Evolutionary conservation across 768 basidiomycete genomes (phyloP), one percentile per base, ranked within the genome.

Genomic region (Macrolepiota fuliginosa): DNA sequence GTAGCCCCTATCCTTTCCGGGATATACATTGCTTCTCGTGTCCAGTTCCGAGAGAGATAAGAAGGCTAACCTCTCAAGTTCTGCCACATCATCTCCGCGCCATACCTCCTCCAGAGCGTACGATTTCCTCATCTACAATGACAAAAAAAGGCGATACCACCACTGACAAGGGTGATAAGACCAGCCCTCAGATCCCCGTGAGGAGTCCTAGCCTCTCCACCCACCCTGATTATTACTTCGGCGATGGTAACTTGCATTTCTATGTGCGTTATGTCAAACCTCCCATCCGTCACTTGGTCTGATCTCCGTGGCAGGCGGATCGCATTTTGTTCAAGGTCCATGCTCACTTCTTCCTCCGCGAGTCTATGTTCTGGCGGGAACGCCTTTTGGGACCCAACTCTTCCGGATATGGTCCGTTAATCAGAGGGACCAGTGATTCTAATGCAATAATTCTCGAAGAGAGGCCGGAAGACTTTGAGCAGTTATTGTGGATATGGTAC

Each of bases 261-360:
- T 40, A 25, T 27, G 59, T 61, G 19, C 3, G 59, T 54, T n/a
- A 29, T 32, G 3, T 36, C 29, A 2, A 17, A 9, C 2, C 11
- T 54, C 11, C 11, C 15, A 3, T 9, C 4, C 4, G 3, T 35
- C 2, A 32, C 1, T n/a, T 6, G 45, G 10, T 32, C 59, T 54
- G 22, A 61, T 17, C 13, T 17, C 2, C 4, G 4, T 7, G 3
- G 0, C 27, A 66, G 65, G 46, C 57, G 32, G 63, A 39, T 15
- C 47, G 29, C n/a, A 62, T 54, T 3, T 32, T 60, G n/a, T 66
- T 62, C 54, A 59, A 56, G 22, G 51, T 66, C 17, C 65, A 66
- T 50, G 62, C 65, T 2, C 56, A 66, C 32, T 64, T 66, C 47
- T 62, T 66, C 62, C n/a, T 54, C 10, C 51, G 65, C 5, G 65